Evolutionary conservation across 1,139 yeast genomes (phyloP).

Genomic region (Taiozyma onychis): DNA sequence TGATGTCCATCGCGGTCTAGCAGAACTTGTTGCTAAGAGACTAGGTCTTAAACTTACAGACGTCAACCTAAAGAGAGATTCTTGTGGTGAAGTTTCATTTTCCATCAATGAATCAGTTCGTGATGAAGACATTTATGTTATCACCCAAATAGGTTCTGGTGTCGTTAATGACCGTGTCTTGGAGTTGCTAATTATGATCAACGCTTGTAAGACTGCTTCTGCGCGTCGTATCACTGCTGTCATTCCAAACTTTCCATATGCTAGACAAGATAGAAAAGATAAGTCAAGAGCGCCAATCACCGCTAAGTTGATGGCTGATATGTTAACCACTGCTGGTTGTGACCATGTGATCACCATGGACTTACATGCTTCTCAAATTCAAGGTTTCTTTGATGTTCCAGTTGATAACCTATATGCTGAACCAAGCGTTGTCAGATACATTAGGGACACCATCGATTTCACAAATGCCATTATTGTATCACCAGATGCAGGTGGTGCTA

Average conservation of each 20-base stretch:
- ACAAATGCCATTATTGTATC: slow-evolving; percentile 81
- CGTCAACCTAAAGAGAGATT: slow-evolving; percentile 61
- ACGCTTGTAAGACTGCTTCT: slow-evolving; percentile 93
- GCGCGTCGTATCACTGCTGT: slow-evolving; percentile 95
- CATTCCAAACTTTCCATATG: slow-evolving; percentile 93
- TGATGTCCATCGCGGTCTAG: slow-evolving; percentile 82
- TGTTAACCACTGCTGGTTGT: slow-evolving; percentile 94
- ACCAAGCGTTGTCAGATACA: slow-evolving; percentile 87
- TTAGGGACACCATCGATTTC: slow-evolving; percentile 65
- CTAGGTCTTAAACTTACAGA: slow-evolving; percentile 60
- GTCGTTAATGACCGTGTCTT: slow-evolving; percentile 83
- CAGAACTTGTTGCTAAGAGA: slow-evolving; percentile 73
- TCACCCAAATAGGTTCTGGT: slow-evolving; percentile 89
- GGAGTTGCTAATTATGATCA: slow-evolving; percentile 86
- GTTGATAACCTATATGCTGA: slow-evolving; percentile 96
- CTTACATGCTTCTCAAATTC: slow-evolving; percentile 94
- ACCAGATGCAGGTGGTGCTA: slow-evolving; percentile 99
- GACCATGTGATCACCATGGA: slow-evolving; percentile 98
- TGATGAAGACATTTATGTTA: slow-evolving; percentile 90
- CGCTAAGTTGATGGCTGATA: slow-evolving; percentile 92
- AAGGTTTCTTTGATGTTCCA: slow-evolving; percentile 94
- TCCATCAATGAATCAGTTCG: slow-evolving; percentile 93
- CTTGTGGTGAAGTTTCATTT: slow-evolving; percentile 84
- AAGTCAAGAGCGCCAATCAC: slow-evolving; percentile 96
- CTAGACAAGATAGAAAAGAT: slow-evolving; percentile 96